phyloP scores from a whole-genome alignment of 306 rosid species.

The Prunus mira region DNA sequence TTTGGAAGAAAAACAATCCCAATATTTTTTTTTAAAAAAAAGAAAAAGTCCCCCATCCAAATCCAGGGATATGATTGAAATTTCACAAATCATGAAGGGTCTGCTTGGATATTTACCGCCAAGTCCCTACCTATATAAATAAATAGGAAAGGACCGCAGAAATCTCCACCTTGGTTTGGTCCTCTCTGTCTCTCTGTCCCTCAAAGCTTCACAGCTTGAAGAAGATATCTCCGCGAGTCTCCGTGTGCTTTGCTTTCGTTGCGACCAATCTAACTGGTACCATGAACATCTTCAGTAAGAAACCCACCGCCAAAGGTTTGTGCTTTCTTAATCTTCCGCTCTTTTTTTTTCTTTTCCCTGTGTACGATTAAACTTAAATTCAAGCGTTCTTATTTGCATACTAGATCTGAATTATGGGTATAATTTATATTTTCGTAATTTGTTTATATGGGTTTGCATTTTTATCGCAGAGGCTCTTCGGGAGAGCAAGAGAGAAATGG shows the following conservation, averaged over 20 bases:
- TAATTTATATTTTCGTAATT: neutral
- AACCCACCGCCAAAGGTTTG: conserved; percentile 92
- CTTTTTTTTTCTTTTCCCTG: neutral
- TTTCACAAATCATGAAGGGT: conserved; percentile 15
- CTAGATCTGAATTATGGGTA: conserved; percentile 17
- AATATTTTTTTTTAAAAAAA: neutral
- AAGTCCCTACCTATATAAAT: neutral
- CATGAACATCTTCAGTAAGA: conserved; percentile 90
- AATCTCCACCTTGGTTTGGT: neutral
- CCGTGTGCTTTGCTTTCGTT: neutral
- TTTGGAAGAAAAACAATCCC: neutral
- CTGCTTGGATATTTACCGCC: neutral
- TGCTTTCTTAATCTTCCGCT: conserved; percentile 10
- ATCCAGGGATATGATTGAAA: conserved; percentile 4
- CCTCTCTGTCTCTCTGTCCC: neutral
- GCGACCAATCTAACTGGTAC: conserved; percentile 1
- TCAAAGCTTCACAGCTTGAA: conserved; percentile 3
- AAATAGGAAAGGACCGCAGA: neutral
- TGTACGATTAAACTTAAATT: neutral
- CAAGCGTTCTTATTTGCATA: neutral
- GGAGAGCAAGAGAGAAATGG: conserved; percentile 91
- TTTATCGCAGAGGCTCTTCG: conserved; percentile 83
- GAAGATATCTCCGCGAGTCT: conserved; percentile 12
- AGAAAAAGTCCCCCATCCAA: neutral
- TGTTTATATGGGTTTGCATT: conserved; percentile 9